These are phyloP conservation scores for Plasmodium vivax DNA, from an alignment of 169 alveolate species.

Conservation along the genomic window DNA sequence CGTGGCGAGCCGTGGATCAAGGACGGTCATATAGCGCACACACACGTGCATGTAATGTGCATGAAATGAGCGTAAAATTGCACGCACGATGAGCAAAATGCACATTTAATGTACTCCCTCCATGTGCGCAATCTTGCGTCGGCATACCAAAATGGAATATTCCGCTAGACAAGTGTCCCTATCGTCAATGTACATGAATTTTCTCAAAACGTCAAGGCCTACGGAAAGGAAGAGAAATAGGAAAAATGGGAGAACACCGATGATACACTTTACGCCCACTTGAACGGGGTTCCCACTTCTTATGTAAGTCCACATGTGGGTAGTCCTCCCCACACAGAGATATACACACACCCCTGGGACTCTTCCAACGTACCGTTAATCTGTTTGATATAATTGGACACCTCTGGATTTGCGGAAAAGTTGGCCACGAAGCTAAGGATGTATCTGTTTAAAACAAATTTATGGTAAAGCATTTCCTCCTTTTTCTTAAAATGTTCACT, in stretches of 20 bases:
- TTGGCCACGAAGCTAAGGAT: constrained; percentile 68
- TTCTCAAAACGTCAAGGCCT: constrained; percentile 49
- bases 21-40: neutral
- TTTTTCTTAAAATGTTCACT: constrained; percentile 32
- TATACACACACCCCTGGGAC: neutral
- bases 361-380: constrained; percentile 31
- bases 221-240: neutral
- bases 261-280: neutral
- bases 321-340: neutral
- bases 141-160: constrained; percentile 66
- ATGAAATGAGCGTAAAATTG: too few relatives aligned
- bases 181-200: constrained; percentile 69
- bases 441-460: constrained; percentile 65
- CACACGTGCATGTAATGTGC: neutral
- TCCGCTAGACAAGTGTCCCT: constrained; percentile 64
- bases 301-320: neutral
- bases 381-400: constrained; percentile 28
- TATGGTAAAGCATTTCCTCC: constrained; percentile 55
- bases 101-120: neutral
- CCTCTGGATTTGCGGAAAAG: constrained; percentile 15
- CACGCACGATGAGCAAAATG: neutral
- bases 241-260: neutral
- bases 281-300: neutral
- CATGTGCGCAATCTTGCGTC: neutral
- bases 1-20: neutral